Base-by-base conservation (phyloP, 768 basidiomycete species). In the Albatrellus ellisii region DNA sequence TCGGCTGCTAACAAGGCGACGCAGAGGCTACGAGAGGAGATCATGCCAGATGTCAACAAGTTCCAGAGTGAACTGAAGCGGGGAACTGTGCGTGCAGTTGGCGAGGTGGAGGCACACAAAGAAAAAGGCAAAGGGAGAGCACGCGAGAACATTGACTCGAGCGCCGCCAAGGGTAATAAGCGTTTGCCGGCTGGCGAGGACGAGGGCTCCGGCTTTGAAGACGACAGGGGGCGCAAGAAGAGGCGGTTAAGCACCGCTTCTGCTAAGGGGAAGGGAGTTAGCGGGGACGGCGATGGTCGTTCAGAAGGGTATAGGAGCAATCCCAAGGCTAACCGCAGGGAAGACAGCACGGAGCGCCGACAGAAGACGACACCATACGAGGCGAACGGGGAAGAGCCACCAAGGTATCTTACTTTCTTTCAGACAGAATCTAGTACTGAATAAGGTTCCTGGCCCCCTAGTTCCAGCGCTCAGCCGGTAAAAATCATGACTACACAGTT, bases 31-130 rank as follows among this genome's bases (percentile, higher is more conserved):
- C 64, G 62, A 33, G 62, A 70, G 6, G 61, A 63, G 39, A 63
- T 89, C 43, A 88, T 89, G 77, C 86, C 86, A 0, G 87, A 90
- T 49, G 66, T 86, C 2, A 49, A 77, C 29, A 71, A 65, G 43
- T 89, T 68, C 52, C 73, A 87, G 55, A 70, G 71, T 50, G 78
- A 89, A 61, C 66, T 72, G 64, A 72, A 71, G 49, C 49, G 50
- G 2, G 60, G 60, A 15, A 36, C 48, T 15, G 57, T 64, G 26
- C 54, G 54, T 26, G 46, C 41, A 2, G 52, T 39, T 17, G 46
- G 54, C 43, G 52, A 59, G 17, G 45, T 46, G 22, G 52, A 56
- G 15, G 14, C 27, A 15, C 28, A 47, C 24, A 41, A 41, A 38
- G 27, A 44, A 15, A 49, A 56, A 45, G 50, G 44, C n/a, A 53